These are phyloP conservation scores for Boechera divaricarpa DNA, from an alignment of 345 rosid species.

Conservation along the genomic window DNA sequence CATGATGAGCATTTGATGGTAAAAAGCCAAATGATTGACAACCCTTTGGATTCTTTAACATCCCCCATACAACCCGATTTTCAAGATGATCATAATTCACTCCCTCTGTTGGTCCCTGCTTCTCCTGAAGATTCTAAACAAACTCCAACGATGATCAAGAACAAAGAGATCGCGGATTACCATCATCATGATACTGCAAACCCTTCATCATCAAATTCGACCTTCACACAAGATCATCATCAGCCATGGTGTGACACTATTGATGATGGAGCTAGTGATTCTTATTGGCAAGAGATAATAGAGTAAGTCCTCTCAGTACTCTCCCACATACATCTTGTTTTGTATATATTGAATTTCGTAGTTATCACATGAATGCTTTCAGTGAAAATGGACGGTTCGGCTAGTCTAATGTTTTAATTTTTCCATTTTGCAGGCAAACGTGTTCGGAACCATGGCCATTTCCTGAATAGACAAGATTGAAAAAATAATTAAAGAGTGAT, in stretches of 20 bases:
- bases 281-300: slow-evolving; percentile 63
- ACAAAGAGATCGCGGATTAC: slow-evolving; percentile 30
- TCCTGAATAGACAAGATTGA: slow-evolving; percentile 32
- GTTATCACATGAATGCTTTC: not conserved
- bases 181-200: slow-evolving; percentile 44
- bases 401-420: not conserved
- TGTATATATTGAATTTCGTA: not conserved
- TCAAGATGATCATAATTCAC: slow-evolving; percentile 32
- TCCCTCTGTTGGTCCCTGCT: slow-evolving; percentile 58
- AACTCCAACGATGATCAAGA: slow-evolving; percentile 38
- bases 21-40: slow-evolving; percentile 6
- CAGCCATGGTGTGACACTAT: slow-evolving; percentile 46
- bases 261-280: slow-evolving; percentile 60
- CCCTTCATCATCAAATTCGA: slow-evolving; percentile 55
- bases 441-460: slow-evolving; percentile 62
- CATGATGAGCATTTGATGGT: slow-evolving; percentile 39
- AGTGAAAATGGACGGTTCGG: not conserved
- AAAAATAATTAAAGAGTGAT: slow-evolving; percentile 3
- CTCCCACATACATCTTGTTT: not conserved
- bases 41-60: slow-evolving; percentile 42
- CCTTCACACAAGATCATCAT: slow-evolving; percentile 57
- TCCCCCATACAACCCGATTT: slow-evolving; percentile 11
- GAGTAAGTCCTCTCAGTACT: slow-evolving; percentile 51
- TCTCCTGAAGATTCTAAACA: slow-evolving; percentile 45
- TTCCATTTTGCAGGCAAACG: slow-evolving; percentile 54